These are phyloP conservation scores for Tilletia caries DNA, from an alignment of 1,284 basidiomycete species.

Conservation along the genomic window DNA sequence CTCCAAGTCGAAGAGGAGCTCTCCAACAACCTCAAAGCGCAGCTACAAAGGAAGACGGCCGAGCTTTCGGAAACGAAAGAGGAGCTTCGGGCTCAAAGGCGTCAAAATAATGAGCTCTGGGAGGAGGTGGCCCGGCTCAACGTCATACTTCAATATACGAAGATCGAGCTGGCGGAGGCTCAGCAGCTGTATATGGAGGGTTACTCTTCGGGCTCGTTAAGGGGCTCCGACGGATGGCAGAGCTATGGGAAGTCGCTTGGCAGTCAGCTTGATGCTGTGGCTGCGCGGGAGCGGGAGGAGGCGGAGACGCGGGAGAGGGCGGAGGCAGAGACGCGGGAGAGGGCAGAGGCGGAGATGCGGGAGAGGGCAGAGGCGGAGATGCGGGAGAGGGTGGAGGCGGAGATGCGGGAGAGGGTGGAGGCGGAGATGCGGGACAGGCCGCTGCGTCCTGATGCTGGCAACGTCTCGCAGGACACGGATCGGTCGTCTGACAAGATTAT, in stretches of 20 bases:
- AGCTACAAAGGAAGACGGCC: background rate
- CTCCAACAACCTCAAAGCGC: background rate
- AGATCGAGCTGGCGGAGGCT: conserved; percentile 4
- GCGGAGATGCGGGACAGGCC: background rate
- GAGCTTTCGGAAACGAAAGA: background rate
- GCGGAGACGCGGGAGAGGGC: too few species aligned
- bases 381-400: too few species aligned
- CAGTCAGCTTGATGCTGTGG: conserved; percentile 4
- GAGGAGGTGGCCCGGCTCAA: background rate
- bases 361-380: too few species aligned
- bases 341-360: too few species aligned
- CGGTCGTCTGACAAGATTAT: background rate
- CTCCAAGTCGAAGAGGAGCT: background rate
- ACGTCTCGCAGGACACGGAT: conserved; percentile 4
- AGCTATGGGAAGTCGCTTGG: conserved; percentile 5
- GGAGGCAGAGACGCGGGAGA: too few species aligned
- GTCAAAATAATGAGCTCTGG: background rate
- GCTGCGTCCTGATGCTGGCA: background rate
- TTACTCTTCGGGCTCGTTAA: background rate
- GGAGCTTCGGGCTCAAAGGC: background rate
- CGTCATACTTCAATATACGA: background rate
- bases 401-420: too few species aligned
- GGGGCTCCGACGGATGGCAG: background rate
- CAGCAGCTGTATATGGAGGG: background rate
- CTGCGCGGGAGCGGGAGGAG: background rate